A percentile compares a stretch with the other conserved stretches of the same genome.
Conservation (phyloP, 2,329 filamentous ascomycete species). For the Fusarium bactridioides region DNA sequence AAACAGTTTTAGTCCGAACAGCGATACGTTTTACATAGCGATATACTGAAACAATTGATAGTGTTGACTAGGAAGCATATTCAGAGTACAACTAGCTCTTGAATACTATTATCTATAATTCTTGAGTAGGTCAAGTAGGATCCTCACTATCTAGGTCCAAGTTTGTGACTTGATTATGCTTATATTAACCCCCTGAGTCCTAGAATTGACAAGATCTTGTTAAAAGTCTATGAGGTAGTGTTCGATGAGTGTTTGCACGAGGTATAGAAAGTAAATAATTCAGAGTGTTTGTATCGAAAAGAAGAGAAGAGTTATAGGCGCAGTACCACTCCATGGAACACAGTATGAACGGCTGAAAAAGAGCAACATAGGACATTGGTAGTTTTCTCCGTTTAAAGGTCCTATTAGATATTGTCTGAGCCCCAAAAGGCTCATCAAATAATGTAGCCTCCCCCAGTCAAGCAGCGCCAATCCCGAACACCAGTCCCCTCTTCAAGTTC, state of each 20-base stretch:
- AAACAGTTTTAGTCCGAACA: not conserved
- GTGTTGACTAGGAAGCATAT: not conserved
- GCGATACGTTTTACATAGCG: not conserved
- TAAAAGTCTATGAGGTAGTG: not conserved
- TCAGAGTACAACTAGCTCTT: not conserved
- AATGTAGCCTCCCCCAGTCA: slow-evolving; percentile 73
- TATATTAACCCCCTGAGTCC: no score
- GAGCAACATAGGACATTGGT: not conserved
- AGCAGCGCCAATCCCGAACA: slow-evolving; percentile 78
- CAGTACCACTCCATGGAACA: not conserved
- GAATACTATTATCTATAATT: not conserved
- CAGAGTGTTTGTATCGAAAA: slow-evolving; percentile 2
- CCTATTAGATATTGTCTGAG: not conserved
- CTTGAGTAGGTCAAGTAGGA: not conserved
- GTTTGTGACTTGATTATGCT: not conserved
- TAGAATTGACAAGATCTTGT: not conserved
- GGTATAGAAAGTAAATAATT: not conserved
- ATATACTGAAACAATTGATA: not conserved
- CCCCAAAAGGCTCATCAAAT: slow-evolving; percentile 34
- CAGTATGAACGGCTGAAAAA: not conserved
- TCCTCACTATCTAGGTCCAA: not conserved
- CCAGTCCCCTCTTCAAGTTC: slow-evolving; percentile 88
- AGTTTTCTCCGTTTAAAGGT: slow-evolving; percentile 4
- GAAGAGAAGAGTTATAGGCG: not conserved
- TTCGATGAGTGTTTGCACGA: not conserved